Evolutionary conservation across 805 yeast species (phyloP).

Genomic region (Metschnikowia lunata): DNA sequence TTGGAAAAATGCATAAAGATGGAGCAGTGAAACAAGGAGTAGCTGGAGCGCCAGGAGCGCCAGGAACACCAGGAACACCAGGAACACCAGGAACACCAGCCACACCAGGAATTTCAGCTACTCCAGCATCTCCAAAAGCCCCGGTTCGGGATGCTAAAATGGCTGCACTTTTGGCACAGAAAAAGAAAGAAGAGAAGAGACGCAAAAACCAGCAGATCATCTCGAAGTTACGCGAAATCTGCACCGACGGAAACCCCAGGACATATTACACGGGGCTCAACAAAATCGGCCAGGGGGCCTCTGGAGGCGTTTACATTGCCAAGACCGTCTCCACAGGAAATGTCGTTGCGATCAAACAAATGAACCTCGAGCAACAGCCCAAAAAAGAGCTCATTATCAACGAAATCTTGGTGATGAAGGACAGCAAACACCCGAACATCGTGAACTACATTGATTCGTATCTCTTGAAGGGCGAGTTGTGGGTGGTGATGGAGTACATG

Average conservation of each 20-base stretch:
- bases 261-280: conserved; percentile 60
- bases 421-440: conserved; percentile 18
- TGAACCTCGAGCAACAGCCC: conserved; percentile 92
- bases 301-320: conserved; percentile 95
- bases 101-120: conserved; percentile 10
- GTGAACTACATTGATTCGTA: conserved; percentile 19
- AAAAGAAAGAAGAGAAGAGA: conserved; percentile 75
- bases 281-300: conserved; percentile 97
- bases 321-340: conserved; percentile 38
- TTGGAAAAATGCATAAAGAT: too few species aligned
- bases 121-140: conserved; percentile 18
- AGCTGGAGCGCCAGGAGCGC: too few species aligned
- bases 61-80: too few species aligned
- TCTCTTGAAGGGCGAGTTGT: conserved; percentile 68
- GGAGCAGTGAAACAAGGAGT: too few species aligned
- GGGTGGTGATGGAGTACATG: conserved; percentile 99
- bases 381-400: conserved; percentile 84
- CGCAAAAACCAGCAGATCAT: conserved; percentile 68
- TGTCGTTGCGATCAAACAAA: conserved; percentile 89
- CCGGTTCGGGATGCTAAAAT: conserved; percentile 49
- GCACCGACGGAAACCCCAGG: conserved; percentile 83
- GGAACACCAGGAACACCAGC: neutral
- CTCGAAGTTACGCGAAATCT: conserved; percentile 66
- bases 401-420: conserved; percentile 21
- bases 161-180: conserved; percentile 54